Evolutionary conservation across 179 eudicot species (phyloP), one percentile per base, ranked within the genome.

Genomic region (Corrigiola litoralis): DNA sequence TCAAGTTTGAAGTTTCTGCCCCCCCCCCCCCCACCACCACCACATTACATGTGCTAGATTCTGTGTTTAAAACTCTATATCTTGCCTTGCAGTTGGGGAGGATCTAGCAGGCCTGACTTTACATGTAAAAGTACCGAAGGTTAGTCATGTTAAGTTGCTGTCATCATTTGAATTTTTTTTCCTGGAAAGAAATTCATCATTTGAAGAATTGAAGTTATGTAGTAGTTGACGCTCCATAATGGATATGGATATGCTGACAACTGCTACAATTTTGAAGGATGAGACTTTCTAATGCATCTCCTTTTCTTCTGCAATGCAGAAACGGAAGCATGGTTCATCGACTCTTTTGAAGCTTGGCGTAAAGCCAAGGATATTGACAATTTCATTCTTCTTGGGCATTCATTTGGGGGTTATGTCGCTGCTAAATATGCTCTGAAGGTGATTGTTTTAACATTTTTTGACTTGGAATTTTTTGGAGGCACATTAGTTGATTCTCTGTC

Each of bases 111-210:
- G 78, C 95, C 97, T 70, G 98, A 90, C 78, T 92, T 92, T 72
- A 85, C 98, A 28, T 92, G 98, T 81, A 92, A 80, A 81, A 90
- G 92, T 77, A 90, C 97, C 16, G 98, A 92, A 85, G 98, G 98
- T 92, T 48, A 66, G 88, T 56, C 41, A 45, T 66, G 6, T 42
- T 69, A 47, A 37, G 41, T 50, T 34, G 50, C 23, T 20, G 20
- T 42, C 18, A n/a, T 24, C 47, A 11, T 17, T 46, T 29, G 21
- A 44, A 24, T 23, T 13, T 60, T 1, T 11, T 53, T 55, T 28
- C 31, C n/a, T n/a, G n/a, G n/a, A n/a, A n/a, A n/a, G n/a, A n/a
- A n/a, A n/a, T n/a, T n/a, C n/a, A n/a, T n/a, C n/a, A n/a, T n/a
- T n/a, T n/a, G n/a, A n/a, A n/a, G n/a, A n/a, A n/a, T n/a, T n/a